Conservation (phyloP, 305 asterid species). For the Fraxinus sp. region DNA sequence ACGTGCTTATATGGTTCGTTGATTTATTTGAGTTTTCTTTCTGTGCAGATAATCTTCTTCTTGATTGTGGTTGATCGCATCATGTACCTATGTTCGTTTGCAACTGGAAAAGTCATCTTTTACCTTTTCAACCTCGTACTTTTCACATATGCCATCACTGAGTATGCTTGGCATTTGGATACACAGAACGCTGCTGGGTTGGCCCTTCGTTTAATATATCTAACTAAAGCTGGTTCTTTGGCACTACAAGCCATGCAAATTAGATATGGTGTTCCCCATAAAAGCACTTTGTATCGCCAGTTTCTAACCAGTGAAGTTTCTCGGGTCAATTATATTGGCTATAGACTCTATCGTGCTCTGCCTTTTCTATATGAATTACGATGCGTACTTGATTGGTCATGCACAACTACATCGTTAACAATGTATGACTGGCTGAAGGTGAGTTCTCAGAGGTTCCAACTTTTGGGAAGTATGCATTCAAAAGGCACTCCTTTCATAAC, state of each 20-base stretch:
- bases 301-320: constrained; percentile 90
- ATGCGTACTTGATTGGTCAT: constrained; percentile 99
- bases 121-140: constrained; percentile 87
- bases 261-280: constrained; percentile 84
- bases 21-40: constrained; percentile 26
- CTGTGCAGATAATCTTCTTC: constrained; percentile 84
- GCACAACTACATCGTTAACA: constrained; percentile 88
- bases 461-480: neutral
- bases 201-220: constrained; percentile 88
- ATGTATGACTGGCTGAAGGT: constrained; percentile 99
- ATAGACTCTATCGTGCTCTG: constrained; percentile 93
- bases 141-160: constrained; percentile 67
- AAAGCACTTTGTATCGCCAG: constrained; percentile 93
- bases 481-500: neutral
- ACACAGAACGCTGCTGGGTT: constrained; percentile 78
- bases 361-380: constrained; percentile 93
- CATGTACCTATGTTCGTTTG: constrained; percentile 86
- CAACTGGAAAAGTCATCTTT: constrained; percentile 86
- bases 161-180: constrained; percentile 88
- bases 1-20: neutral
- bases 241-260: constrained; percentile 92
- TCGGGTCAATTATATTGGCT: constrained; percentile 77
- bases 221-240: constrained; percentile 84
- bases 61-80: constrained; percentile 91
- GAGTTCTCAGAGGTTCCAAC: constrained; percentile 25